phyloP scores from a whole-genome alignment of 805 yeast species.

The Lachancea dasiensis region DNA sequence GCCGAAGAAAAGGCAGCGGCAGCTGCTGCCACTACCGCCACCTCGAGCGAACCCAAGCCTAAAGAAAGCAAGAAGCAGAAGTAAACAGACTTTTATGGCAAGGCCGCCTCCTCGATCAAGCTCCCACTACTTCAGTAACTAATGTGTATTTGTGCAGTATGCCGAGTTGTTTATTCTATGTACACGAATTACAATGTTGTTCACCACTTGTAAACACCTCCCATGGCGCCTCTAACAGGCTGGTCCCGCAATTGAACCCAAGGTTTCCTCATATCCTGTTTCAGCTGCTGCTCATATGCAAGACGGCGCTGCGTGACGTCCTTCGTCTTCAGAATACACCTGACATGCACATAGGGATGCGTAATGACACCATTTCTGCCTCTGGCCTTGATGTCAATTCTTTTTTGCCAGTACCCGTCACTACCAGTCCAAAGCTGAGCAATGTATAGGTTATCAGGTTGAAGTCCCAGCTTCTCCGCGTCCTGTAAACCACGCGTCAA shows the following conservation, averaged over 20 bases:
- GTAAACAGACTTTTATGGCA: not conserved
- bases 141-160: too few species aligned
- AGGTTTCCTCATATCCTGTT: slow-evolving; percentile 46
- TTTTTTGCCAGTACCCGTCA: slow-evolving; percentile 68
- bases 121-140: not conserved
- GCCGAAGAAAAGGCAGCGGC: too few species aligned
- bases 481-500: slow-evolving; percentile 67
- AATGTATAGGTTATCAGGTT: slow-evolving; percentile 59
- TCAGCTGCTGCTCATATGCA: slow-evolving; percentile 50
- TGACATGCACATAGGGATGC: slow-evolving; percentile 75
- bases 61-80: slow-evolving; percentile 13
- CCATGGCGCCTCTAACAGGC: slow-evolving; percentile 42
- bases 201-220: slow-evolving; percentile 54
- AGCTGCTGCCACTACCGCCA: slow-evolving; percentile 16
- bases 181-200: slow-evolving; percentile 7
- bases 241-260: slow-evolving; percentile 41
- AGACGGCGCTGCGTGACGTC: slow-evolving; percentile 53
- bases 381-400: slow-evolving; percentile 81
- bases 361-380: slow-evolving; percentile 78
- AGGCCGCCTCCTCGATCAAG: not conserved
- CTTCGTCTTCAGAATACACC: slow-evolving; percentile 65
- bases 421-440: slow-evolving; percentile 88
- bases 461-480: slow-evolving; percentile 53
- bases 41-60: slow-evolving; percentile 9
- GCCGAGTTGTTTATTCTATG: slow-evolving; percentile 6